Base-by-base conservation (phyloP, 163 green algal genomes). In the Coccomyxa subellipsoidea region DNA sequence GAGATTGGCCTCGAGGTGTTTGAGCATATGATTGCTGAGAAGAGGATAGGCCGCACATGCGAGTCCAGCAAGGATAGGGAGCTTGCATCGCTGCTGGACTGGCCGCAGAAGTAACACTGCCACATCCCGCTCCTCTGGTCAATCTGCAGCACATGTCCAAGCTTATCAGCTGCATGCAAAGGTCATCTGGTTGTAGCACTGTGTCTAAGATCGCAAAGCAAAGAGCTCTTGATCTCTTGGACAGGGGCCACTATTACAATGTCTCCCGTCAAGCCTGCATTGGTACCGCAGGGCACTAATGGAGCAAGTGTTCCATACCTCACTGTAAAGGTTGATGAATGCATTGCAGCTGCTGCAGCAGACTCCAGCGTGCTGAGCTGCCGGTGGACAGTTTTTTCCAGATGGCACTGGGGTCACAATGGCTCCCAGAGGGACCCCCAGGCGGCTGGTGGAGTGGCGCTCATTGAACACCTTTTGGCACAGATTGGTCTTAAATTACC, bases 101-200 rank as follows among this genome's bases (percentile, higher is more conserved):
- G 70, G n/a, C 70, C 70, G 32, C 70, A 77, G 70, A 77, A 77
- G 31, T 47, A 10, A 77, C 70, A 77, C 15, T 38, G 31, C 70
- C 70, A 77, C 31, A n/a, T 38, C 7, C 70, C 70, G 32, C 32
- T 39, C 18, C 32, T 31, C 32, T 38, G 70, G 32, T 77, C 70
- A 31, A 77, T 27, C 70, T 77, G 70, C 32, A 2, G n/a, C n/a
- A n/a, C n/a, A n/a, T n/a, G 2, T 73, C 21, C 66, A 73, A 35
- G 7, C n/a, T 34, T 36, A 36, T 8, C n/a, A 34, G 29, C 66
- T n/a, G n/a, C n/a, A n/a, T n/a, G n/a, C n/a, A n/a, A n/a, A n/a
- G n/a, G n/a, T n/a, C n/a, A n/a, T n/a, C n/a, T n/a, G n/a, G n/a
- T n/a, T n/a, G n/a, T n/a, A n/a, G n/a, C n/a, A n/a, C n/a, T n/a